phyloP scores from a whole-genome alignment of 2,329 filamentous ascomycete genomes.

The Teratosphaeria gauchensis region DNA sequence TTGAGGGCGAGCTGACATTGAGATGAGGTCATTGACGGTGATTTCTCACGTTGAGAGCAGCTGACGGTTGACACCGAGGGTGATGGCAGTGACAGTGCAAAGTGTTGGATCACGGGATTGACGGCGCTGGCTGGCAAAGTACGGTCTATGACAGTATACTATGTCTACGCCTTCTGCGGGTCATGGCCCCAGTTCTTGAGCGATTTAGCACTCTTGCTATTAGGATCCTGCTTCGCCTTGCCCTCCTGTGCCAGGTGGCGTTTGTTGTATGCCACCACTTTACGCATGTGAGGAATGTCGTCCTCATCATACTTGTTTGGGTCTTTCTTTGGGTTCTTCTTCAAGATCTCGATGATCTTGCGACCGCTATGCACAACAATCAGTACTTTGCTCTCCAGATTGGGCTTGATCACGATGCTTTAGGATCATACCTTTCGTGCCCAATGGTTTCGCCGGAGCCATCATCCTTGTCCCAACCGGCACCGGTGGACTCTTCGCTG shows the following conservation, averaged over 20 bases:
- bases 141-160: background rate
- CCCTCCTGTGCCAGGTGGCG: conserved; percentile 57
- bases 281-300: conserved; percentile 40
- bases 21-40: too few relatives aligned
- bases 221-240: conserved; percentile 46
- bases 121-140: background rate
- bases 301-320: conserved; percentile 47
- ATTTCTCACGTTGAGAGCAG: too few relatives aligned
- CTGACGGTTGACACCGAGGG: too few relatives aligned
- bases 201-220: conserved; percentile 32
- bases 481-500: conserved; percentile 45
- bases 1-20: too few relatives aligned
- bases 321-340: conserved; percentile 51
- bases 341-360: conserved; percentile 54
- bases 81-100: background rate
- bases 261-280: conserved; percentile 56
- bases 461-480: conserved; percentile 52
- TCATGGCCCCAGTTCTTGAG: conserved; percentile 50
- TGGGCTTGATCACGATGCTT: background rate
- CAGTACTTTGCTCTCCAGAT: background rate
- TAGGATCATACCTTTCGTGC: conserved; percentile 42
- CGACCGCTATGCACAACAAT: conserved; percentile 39
- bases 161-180: conserved; percentile 7
- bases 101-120: background rate
- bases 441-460: conserved; percentile 52